Base-by-base conservation (phyloP, 2,329 filamentous ascomycete species). In the Passalora sequoiae region DNA sequence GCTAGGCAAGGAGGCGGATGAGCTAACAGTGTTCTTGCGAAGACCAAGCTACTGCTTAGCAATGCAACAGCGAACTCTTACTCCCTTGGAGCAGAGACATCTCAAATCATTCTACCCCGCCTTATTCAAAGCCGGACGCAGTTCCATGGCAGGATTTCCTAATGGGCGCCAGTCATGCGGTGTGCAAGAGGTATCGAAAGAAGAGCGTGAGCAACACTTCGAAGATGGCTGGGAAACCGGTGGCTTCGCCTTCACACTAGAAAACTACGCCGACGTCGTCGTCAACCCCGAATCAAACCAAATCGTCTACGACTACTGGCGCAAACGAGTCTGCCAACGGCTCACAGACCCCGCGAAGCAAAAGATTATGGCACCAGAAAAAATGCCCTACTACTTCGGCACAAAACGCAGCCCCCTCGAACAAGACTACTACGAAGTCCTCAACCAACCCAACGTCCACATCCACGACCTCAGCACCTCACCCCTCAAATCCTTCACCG, bases 41-140 rank as follows among this genome's bases (percentile, higher is more conserved):
- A 84, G 80, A 1, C 81, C 82, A 0, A 84, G 83, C 44, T 67
- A 83, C 4, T 77, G 77, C 0, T 55, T 84, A 2, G 79, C 80
- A 0, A 81, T 84, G 77, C 68, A 71, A 3, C 71, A 74, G 43
- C 65, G 68, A 3, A 24, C 63, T 1, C 29, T 54, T 10, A 73
- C 69, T 0, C 61, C 59, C 2, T 68, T 72, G 37, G 74, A 80
- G 47, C 75, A 83, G 53, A 63, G 74, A 13, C 55, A 60, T 3
- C 59, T 63, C n/a, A 70, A 70, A 50, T 48, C 50, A 3, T 60
- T 65, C 35, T 70, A 70, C n/a, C 63, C 65, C 2, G 55, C 63
- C 3, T 61, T 84, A 12, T 81, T 79, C 54, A 49, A 49, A 19
- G 43, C 41, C 17, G 49, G 49, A 8, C 28, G 54, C 38, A 43